These are phyloP conservation scores for Coemansia nantahalensis DNA, from an alignment of 192 early-diverging fungal genomes.

Conservation along the genomic window DNA sequence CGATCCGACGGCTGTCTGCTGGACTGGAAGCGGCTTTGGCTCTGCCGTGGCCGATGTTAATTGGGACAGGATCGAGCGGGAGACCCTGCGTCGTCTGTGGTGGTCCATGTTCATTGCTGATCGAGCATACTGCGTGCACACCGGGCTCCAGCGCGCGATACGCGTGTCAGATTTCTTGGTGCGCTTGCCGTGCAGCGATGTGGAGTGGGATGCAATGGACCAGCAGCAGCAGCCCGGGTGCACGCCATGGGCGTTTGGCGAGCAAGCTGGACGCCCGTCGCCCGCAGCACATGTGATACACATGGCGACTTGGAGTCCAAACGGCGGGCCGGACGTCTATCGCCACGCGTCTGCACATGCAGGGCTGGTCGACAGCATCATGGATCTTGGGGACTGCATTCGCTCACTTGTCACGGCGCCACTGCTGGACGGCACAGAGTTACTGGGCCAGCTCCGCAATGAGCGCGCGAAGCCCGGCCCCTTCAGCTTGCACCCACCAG, in stretches of 20 bases:
- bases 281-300: constrained; percentile 30
- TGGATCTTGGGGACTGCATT: constrained; percentile 46
- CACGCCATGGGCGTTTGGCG: constrained; percentile 50
- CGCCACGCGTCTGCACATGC: constrained; percentile 36
- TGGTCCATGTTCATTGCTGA: constrained; percentile 51
- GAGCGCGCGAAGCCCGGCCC: constrained; percentile 12
- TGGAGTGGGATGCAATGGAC: constrained; percentile 47
- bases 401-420: constrained; percentile 37
- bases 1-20: constrained; percentile 21
- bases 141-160: constrained; percentile 37
- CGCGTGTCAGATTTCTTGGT: constrained; percentile 32
- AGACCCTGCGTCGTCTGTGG: constrained; percentile 49
- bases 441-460: constrained; percentile 25
- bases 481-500: no score
- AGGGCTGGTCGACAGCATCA: constrained; percentile 34
- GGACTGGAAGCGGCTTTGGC: no score
- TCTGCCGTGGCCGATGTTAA: constrained; percentile 28
- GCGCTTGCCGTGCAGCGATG: constrained; percentile 44
- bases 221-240: constrained; percentile 15
- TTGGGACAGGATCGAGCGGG: constrained; percentile 34
- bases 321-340: constrained; percentile 28
- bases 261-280: constrained; percentile 47
- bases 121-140: constrained; percentile 21
- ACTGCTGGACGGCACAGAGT: constrained; percentile 36
- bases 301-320: constrained; percentile 35